Evolutionary conservation across 2,329 filamentous ascomycete genomes (phyloP), one percentile per base, ranked within the genome.

Genomic region (Colletotrichum incanum): DNA sequence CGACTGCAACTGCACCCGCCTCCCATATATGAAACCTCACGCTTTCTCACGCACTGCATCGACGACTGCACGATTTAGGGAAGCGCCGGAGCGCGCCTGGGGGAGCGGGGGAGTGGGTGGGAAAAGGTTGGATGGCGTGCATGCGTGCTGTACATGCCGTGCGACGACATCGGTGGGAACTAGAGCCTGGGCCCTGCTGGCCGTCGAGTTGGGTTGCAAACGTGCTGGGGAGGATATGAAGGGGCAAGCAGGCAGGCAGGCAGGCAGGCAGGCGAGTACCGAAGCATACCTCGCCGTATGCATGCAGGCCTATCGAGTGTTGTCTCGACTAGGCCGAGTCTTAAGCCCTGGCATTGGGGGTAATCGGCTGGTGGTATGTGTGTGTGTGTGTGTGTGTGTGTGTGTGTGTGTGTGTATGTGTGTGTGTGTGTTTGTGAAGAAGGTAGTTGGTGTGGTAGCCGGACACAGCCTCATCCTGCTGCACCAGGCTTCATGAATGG

Each of bases 151-250:
- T 7, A 16, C 12, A 41, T 58, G 54, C 34, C 47, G 67, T 70
- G 67, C 67, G 61, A 70, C 67, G 67, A 34, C 26, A 65, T 50
- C 45, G 67, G 67, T 65, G 43, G 31, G 52, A 26, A n/a, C 34
- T 20, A 20, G 28, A 41, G 59, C n/a, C 11, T 55, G 18, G 52
- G 52, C 20, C 20, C 20, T 23, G 11, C 52, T 55, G 11, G 41
- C 59, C 66, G 59, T 49, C 31, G 52, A 20, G 11, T 34, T 34
- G 18, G 45, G 6, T n/a, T 34, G 52, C 52, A 34, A 18, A 37
- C 49, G 18, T 4, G 50, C 26, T 20, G 18, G 28, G 31, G 31
- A n/a, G 9, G 31, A 20, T n/a, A 39, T 12, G 5, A 20, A 28
- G 31, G 50, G 7, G 3, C 5, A 31, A 26, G 14, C 14, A 16